phyloP scores from a whole-genome alignment of 2,329 filamentous ascomycete genomes.

The Dothideomycetes sp. region DNA sequence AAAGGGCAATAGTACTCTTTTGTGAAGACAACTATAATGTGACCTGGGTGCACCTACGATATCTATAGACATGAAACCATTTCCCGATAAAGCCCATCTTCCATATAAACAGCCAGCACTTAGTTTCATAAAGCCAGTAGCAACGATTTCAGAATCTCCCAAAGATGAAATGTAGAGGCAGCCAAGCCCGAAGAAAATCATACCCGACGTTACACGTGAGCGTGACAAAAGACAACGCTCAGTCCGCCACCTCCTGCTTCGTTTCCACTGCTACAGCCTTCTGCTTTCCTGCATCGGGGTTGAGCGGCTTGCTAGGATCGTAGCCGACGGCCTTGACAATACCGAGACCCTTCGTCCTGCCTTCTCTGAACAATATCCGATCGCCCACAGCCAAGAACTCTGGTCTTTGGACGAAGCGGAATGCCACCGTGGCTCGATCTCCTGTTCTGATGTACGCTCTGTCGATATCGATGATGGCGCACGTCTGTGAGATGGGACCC shows the following conservation, averaged over 20 bases:
- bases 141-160: no score
- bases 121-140: no score
- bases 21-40: no score
- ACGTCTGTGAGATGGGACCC: slow-evolving; percentile 88
- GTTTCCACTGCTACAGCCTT: background rate
- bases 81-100: no score
- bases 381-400: slow-evolving; percentile 88
- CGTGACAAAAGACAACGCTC: background rate
- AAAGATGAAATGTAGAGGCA: no score
- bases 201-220: no score
- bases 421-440: slow-evolving; percentile 87
- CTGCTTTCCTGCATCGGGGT: slow-evolving; percentile 27
- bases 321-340: slow-evolving; percentile 91
- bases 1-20: no score
- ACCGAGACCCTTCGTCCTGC: slow-evolving; percentile 85
- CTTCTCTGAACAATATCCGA: slow-evolving; percentile 84
- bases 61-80: no score
- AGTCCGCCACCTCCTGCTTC: background rate
- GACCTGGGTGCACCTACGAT: no score
- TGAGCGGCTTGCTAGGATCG: slow-evolving; percentile 50
- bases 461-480: slow-evolving; percentile 94
- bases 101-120: no score
- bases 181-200: no score
- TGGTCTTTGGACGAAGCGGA: slow-evolving; percentile 86
- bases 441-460: slow-evolving; percentile 91